phyloP scores from a whole-genome alignment of 1,284 basidiomycete genomes.

The Pseudozyma pruni region DNA sequence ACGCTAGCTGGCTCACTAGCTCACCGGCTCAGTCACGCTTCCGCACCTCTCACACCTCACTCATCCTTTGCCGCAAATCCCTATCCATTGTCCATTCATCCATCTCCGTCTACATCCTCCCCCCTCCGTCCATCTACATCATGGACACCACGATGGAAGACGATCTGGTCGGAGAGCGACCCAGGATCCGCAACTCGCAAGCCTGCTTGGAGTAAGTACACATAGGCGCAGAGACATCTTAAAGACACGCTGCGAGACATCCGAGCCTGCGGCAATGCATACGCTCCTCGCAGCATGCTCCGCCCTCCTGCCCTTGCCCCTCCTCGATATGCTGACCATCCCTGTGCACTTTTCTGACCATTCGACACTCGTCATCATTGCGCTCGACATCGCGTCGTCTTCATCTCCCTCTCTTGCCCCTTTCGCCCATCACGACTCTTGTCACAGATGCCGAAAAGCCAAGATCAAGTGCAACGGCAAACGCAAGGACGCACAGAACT shows the following conservation, averaged over 20 bases:
- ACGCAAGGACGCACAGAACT: conserved; percentile 47
- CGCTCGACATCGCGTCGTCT: neutral
- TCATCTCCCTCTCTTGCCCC: neutral
- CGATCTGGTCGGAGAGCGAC: conserved; percentile 25
- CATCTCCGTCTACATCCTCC: neutral
- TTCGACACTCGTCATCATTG: neutral
- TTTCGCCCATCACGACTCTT: neutral
- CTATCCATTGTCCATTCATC: too few relatives aligned
- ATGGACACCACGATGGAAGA: conserved; percentile 42
- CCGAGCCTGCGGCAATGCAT: conserved; percentile 38
- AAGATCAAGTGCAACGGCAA: conserved; percentile 55
- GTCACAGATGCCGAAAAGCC: conserved; percentile 37
- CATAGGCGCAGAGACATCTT: neutral
- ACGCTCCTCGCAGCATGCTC: conserved; percentile 8
- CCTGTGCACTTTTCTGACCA: neutral
- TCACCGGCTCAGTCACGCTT: too few relatives aligned
- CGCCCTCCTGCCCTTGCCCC: conserved; percentile 8
- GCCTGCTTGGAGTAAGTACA: conserved; percentile 45
- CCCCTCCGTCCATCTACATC: neutral
- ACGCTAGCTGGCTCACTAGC: too few relatives aligned
- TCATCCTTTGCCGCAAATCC: neutral
- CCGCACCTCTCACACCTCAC: neutral
- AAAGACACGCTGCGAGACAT: conserved; percentile 4
- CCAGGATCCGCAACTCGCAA: conserved; percentile 44
- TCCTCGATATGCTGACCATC: conserved; percentile 7